Percentiles rank a stretch among this genome's conserved stretches.
Conservation (phyloP, 176 grass and related monocot genomes). For the Juncus inflexus region DNA sequence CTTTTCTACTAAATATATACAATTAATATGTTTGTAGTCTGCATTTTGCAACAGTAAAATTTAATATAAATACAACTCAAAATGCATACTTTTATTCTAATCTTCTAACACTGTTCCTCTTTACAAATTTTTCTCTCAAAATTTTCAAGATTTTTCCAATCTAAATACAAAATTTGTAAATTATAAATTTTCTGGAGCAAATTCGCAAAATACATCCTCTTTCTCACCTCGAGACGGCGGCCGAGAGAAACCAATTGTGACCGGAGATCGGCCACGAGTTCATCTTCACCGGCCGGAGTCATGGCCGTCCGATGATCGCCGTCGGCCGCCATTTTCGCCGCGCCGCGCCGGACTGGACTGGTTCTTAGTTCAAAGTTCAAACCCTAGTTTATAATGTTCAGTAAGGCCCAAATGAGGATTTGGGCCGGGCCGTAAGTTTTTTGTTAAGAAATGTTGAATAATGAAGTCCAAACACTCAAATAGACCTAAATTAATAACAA, state of each 20-base stretch:
- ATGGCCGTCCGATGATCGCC: background rate
- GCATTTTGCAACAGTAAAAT: too few species aligned
- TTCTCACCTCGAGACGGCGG: conserved; percentile 29
- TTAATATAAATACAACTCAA: too few species aligned
- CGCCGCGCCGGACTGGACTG: background rate
- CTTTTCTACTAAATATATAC: too few species aligned
- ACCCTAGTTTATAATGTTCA: too few species aligned
- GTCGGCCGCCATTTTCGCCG: conserved; percentile 1
- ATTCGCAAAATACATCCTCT: background rate
- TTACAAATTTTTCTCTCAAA: background rate
- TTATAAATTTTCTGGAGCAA: background rate
- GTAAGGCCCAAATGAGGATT: too few species aligned
- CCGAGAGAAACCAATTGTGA: conserved; percentile 15
- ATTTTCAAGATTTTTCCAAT: background rate
- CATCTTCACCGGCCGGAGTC: background rate
- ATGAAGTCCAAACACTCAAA: too few species aligned
- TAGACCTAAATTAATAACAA: too few species aligned
- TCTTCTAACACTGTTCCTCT: too few species aligned
- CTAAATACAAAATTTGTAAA: background rate
- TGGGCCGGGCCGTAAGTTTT: too few species aligned
- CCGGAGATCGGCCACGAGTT: conserved; percentile 11
- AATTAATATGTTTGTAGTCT: too few species aligned
- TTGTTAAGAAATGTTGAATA: too few species aligned
- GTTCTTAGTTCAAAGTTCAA: background rate
- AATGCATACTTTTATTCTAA: too few species aligned